Evolutionary conservation across 2,329 filamentous ascomycete genomes (phyloP).

Genomic region (Pyricularia sp.): DNA sequence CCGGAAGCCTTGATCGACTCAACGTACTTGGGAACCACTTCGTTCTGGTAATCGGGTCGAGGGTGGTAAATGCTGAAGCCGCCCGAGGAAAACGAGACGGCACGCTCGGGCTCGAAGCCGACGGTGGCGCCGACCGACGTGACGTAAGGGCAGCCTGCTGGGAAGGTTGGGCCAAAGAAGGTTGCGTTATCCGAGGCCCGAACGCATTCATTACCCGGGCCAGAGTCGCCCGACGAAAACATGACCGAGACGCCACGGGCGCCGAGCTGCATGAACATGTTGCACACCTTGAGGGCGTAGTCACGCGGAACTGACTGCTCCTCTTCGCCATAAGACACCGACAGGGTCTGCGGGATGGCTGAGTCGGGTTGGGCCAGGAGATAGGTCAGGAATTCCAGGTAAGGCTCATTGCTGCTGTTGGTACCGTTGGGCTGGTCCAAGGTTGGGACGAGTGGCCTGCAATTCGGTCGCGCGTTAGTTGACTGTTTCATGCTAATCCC

Average conservation of each 20-base stretch:
- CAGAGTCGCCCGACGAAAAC: conserved; percentile 49
- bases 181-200: conserved; percentile 38
- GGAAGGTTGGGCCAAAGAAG: conserved; percentile 29
- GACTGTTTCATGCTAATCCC: too few relatives aligned
- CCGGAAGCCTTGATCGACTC: conserved; percentile 21
- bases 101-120: conserved; percentile 18
- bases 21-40: conserved; percentile 27
- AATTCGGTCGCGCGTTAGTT: not conserved
- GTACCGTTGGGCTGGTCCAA: conserved; percentile 32
- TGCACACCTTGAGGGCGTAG: conserved; percentile 54
- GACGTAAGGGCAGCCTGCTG: conserved; percentile 27
- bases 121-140: conserved; percentile 48
- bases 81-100: conserved; percentile 23
- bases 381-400: conserved; percentile 52
- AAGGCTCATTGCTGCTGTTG: conserved; percentile 59
- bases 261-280: conserved; percentile 56
- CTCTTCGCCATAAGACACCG: conserved; percentile 57
- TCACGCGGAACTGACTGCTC: conserved; percentile 54
- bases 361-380: conserved; percentile 39
- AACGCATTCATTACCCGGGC: conserved; percentile 52
- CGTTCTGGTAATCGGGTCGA: conserved; percentile 29
- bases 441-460: conserved; percentile 44
- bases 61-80: conserved; percentile 38
- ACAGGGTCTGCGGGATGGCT: conserved; percentile 51
- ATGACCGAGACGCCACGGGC: conserved; percentile 58